These are phyloP conservation scores for Wolfiporia cocos DNA, from an alignment of 1,284 basidiomycete species.

Conservation along the genomic window DNA sequence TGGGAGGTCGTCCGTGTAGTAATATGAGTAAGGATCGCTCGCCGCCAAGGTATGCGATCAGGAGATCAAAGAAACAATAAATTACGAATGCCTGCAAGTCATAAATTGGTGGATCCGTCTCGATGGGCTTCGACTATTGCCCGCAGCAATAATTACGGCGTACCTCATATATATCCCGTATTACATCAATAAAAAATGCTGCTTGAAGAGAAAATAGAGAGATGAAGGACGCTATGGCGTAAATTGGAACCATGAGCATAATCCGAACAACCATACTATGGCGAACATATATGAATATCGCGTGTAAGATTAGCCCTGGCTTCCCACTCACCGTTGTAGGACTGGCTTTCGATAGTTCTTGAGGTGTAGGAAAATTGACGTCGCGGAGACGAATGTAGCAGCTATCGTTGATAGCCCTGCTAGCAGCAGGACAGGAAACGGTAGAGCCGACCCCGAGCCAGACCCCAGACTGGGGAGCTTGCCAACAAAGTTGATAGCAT, in stretches of 20 bases:
- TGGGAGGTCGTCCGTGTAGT: conserved; percentile 85
- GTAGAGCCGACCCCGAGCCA: conserved; percentile 41
- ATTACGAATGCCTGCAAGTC: conserved; percentile 84
- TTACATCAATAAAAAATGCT: conserved; percentile 93
- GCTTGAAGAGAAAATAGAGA: conserved; percentile 93
- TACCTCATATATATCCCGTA: conserved; percentile 96
- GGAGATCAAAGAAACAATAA: conserved; percentile 85
- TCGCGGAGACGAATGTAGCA: conserved; percentile 76
- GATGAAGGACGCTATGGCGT: conserved; percentile 87
- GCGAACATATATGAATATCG: no score
- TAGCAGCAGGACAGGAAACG: conserved; percentile 48
- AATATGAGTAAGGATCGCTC: conserved; percentile 90
- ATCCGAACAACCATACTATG: conserved; percentile 95
- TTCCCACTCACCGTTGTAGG: conserved; percentile 75
- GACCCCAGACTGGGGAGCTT: conserved; percentile 5
- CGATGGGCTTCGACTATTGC: not conserved
- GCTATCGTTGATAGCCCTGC: conserved; percentile 58
- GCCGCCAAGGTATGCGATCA: conserved; percentile 86
- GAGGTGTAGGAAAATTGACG: conserved; percentile 85
- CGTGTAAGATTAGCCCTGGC: no score
- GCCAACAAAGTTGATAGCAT: not conserved
- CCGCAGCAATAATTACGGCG: conserved; percentile 16
- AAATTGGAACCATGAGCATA: conserved; percentile 96
- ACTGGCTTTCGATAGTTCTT: conserved; percentile 86
- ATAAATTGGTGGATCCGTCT: not conserved